Conservation (phyloP, 129 eudicot genomes). For the Flaveria robusta region DNA sequence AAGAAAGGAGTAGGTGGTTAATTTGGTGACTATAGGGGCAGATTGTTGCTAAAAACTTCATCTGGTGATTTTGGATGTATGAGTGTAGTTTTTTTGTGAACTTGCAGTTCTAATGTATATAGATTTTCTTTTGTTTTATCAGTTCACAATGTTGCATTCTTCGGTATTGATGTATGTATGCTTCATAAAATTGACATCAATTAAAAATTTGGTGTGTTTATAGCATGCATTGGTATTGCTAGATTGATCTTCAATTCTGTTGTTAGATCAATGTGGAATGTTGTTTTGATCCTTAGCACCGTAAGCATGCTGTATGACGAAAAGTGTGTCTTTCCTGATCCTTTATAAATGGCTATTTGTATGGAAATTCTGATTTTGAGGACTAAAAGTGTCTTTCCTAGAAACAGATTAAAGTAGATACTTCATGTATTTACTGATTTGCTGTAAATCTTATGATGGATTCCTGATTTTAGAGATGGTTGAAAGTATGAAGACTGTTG, state of each 20-base stretch:
- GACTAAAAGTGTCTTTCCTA: background rate
- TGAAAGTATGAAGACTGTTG: conserved; percentile 86
- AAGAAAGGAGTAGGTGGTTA: no score
- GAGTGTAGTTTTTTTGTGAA: background rate
- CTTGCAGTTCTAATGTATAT: background rate
- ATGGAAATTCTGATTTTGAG: background rate
- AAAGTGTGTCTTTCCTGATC: background rate
- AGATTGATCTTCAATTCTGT: conserved; percentile 7
- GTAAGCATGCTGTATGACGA: background rate
- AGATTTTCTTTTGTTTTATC: background rate
- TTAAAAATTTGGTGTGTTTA: background rate
- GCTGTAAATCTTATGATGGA: background rate
- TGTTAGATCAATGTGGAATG: conserved; percentile 14
- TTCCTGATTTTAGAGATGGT: conserved; percentile 72
- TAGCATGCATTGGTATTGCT: background rate
- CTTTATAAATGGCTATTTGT: background rate
- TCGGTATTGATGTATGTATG: background rate
- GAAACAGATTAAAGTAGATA: background rate
- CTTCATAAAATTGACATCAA: background rate
- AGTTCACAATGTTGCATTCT: background rate
- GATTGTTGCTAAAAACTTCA: no score
- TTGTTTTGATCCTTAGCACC: background rate
- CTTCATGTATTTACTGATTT: background rate
- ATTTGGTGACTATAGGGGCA: no score
- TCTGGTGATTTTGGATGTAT: background rate